Evolutionary conservation across 2,329 filamentous ascomycete species (phyloP).

Genomic region (Exophiala lecanii-corni): DNA sequence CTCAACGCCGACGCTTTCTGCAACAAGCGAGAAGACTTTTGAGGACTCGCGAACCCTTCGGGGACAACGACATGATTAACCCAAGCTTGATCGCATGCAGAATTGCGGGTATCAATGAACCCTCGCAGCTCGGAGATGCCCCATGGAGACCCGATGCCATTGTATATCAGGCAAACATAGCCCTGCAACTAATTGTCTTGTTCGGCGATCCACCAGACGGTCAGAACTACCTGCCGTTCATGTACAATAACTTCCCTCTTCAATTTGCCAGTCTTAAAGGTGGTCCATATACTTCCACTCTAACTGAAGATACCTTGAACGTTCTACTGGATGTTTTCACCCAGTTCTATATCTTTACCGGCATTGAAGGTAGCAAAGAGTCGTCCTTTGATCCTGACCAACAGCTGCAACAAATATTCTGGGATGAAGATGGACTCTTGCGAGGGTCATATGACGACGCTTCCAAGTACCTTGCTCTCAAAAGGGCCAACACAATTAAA

Average conservation of each 20-base stretch:
- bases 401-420: conserved; percentile 41
- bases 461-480: neutral
- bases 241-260: conserved; percentile 18
- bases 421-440: conserved; percentile 24
- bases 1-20: conserved; percentile 26
- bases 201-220: conserved; percentile 3
- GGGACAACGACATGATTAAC: conserved; percentile 35
- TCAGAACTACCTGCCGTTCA: conserved; percentile 8
- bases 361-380: conserved; percentile 33
- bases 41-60: conserved; percentile 28
- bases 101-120: conserved; percentile 29
- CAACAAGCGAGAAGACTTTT: conserved; percentile 27
- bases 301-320: conserved; percentile 39
- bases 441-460: neutral
- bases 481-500: conserved; percentile 7
- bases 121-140: conserved; percentile 16
- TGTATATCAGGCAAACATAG: conserved; percentile 44
- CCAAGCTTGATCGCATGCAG: conserved; percentile 29
- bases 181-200: conserved; percentile 36
- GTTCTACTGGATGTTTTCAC: conserved; percentile 52
- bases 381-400: conserved; percentile 37
- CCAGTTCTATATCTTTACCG: conserved; percentile 47
- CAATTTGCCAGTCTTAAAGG: conserved; percentile 8
- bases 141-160: conserved; percentile 35
- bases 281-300: conserved; percentile 33